phyloP scores from a whole-genome alignment of 2,329 filamentous ascomycete genomes.

The Neoascochyta sp. region DNA sequence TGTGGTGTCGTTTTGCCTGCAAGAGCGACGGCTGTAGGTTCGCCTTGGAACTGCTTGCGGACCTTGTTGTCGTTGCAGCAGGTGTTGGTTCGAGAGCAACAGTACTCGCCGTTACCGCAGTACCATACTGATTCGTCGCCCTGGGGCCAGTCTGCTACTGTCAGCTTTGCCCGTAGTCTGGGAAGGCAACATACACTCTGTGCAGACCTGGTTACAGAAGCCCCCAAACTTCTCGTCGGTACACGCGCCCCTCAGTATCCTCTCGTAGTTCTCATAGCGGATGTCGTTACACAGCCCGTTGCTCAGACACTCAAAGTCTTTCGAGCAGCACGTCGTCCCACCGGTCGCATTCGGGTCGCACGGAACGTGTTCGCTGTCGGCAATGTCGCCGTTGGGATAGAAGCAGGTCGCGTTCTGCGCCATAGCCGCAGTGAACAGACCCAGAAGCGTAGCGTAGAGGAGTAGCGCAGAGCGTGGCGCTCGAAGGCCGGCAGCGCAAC shows the following conservation, averaged over 20 bases:
- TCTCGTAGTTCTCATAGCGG: conserved; percentile 12
- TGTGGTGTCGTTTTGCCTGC: conserved; percentile 7
- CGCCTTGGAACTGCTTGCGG: conserved; percentile 6
- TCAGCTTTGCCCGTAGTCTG: not conserved
- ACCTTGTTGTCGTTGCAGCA: conserved; percentile 7
- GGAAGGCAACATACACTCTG: conserved; percentile 6
- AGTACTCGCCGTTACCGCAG: conserved; percentile 14
- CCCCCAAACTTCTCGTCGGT: conserved; percentile 13
- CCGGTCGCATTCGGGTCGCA: conserved; percentile 8
- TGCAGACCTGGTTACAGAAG: conserved; percentile 9
- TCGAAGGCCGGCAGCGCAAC: not conserved
- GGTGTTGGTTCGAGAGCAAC: conserved; percentile 12
- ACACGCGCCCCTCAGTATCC: conserved; percentile 17
- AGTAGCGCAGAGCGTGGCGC: conserved; percentile 1
- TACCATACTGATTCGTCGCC: conserved; percentile 17
- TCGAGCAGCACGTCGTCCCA: conserved; percentile 13
- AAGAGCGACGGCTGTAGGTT: conserved; percentile 9
- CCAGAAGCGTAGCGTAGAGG: not conserved
- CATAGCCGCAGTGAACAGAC: conserved; percentile 1
- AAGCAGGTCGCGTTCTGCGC: conserved; percentile 13
- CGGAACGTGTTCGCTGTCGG: conserved; percentile 6
- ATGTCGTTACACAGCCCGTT: conserved; percentile 18
- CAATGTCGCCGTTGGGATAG: conserved; percentile 13
- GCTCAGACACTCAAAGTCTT: conserved; percentile 14
- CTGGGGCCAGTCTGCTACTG: conserved; percentile 12